Base-by-base conservation (phyloP, 2,329 filamentous ascomycete genomes). In the Fusarium longipes region DNA sequence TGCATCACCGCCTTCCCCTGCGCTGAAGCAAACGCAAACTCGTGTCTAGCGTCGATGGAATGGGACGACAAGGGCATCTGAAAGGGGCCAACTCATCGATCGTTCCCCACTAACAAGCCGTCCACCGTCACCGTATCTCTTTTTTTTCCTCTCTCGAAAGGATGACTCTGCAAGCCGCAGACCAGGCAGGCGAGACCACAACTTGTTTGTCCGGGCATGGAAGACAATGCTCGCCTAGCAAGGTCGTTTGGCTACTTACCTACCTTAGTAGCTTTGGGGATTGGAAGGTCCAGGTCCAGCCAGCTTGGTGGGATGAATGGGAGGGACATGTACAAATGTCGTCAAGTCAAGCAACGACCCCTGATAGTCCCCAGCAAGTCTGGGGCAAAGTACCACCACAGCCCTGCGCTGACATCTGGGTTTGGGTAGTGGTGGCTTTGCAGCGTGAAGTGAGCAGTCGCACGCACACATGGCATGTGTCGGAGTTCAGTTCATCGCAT, bases 51-150 rank as follows among this genome's bases (percentile, higher is more conserved):
- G 71, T 65, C 65, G 53, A 70, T 54, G 50, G 33, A 61, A 71
- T 73, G 70, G 71, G 65, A 71, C 70, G 68, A 72, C 67, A 71
- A 71, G 71, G 71, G 67, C 68, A 61, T 61, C 59, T 59, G 55
- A 71, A 65, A 73, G 71, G 71, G 68, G 71, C 72, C 71, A 73
- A 52, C 71, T 73, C 71, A 73, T 73, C 70, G 60, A 67, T 72
- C 44, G 60, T 71, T 71, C 71, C 64, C 71, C 71, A 73, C 71
- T 57, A 54, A 47, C 62, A 50, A 72, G 65, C 71, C 58, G 48
- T 58, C 53, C 35, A 73, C 70, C 71, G 71, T 73, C 71, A 73
- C 71, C 70, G 70, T 73, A 67, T 73, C 63, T 73, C 71, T 63
- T 53, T n/a, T n/a, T n/a, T n/a, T n/a, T n/a, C n/a, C n/a, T n/a